A percentile compares a stretch with the other conserved stretches of the same genome.
Conservation (phyloP, 1,139 yeast genomes). For the Debaryomyces fabryi region DNA sequence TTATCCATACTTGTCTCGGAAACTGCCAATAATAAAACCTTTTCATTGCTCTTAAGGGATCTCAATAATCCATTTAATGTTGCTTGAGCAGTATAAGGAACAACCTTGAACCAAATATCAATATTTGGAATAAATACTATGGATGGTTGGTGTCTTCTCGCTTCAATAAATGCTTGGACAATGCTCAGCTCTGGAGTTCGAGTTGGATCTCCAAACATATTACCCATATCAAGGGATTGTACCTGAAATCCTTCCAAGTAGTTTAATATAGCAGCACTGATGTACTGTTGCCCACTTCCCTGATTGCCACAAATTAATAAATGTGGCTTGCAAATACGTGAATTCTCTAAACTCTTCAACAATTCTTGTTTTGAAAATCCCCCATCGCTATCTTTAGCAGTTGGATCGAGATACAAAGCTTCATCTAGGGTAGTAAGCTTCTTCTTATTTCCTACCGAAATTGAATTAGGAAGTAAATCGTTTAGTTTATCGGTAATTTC, state of each 20-base stretch:
- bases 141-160: constrained; percentile 87
- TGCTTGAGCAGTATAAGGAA: constrained; percentile 69
- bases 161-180: constrained; percentile 85
- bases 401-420: constrained; percentile 64
- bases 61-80: constrained; percentile 73
- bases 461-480: constrained; percentile 62
- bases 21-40: constrained; percentile 75
- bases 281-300: constrained; percentile 90
- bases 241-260: constrained; percentile 88
- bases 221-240: constrained; percentile 81
- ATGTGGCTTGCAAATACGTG: constrained; percentile 83
- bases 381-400: constrained; percentile 58
- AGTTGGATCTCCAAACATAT: constrained; percentile 77
- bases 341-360: constrained; percentile 56
- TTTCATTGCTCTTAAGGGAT: constrained; percentile 71
- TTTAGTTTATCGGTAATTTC: constrained; percentile 54
- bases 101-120: constrained; percentile 73
- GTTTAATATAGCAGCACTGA: constrained; percentile 81
- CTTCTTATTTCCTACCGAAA: constrained; percentile 35
- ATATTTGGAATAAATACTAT: constrained; percentile 82
- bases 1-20: constrained; percentile 51
- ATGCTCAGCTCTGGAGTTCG: constrained; percentile 83
- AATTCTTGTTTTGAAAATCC: constrained; percentile 72
- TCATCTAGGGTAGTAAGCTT: constrained; percentile 66
- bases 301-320: constrained; percentile 68